A percentile compares a stretch with the other conserved stretches of the same genome.
Evolutionary conservation across 2,329 filamentous ascomycete species (phyloP).

Genomic region (Colletotrichum coccodes): DNA sequence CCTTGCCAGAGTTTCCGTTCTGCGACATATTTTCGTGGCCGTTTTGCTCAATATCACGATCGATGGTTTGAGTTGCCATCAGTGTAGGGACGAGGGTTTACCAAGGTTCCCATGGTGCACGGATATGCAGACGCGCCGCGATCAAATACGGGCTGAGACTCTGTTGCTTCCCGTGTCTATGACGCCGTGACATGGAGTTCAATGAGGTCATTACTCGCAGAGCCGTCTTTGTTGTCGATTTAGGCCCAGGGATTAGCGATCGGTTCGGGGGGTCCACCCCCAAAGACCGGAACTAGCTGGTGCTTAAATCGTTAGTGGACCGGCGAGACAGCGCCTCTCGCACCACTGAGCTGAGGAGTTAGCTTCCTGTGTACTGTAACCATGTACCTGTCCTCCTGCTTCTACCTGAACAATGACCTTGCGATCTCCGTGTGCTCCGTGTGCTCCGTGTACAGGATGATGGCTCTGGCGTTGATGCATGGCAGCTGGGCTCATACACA

Average conservation of each 20-base stretch:
- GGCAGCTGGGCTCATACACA: too few relatives aligned
- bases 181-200: constrained; percentile 29
- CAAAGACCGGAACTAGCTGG: constrained; percentile 26
- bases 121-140: background rate
- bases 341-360: too few relatives aligned
- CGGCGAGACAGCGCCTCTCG: background rate
- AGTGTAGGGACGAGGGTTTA: background rate
- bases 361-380: background rate
- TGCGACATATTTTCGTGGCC: constrained; percentile 20
- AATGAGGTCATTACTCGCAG: constrained; percentile 25
- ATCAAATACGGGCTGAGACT: constrained; percentile 17
- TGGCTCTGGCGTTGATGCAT: too few relatives aligned
- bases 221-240: background rate
- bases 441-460: too few relatives aligned
- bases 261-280: constrained; percentile 13
- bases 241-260: constrained; percentile 20
- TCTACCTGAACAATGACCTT: background rate
- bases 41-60: constrained; percentile 29
- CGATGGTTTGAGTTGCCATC: constrained; percentile 4
- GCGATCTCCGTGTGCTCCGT: too few relatives aligned
- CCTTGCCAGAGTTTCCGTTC: constrained; percentile 21
- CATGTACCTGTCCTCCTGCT: background rate
- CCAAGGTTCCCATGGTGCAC: too few relatives aligned
- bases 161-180: constrained; percentile 22
- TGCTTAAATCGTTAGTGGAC: constrained; percentile 2